Conservation (phyloP, 2,329 filamentous ascomycete species). For the Fusarium dimerum region DNA sequence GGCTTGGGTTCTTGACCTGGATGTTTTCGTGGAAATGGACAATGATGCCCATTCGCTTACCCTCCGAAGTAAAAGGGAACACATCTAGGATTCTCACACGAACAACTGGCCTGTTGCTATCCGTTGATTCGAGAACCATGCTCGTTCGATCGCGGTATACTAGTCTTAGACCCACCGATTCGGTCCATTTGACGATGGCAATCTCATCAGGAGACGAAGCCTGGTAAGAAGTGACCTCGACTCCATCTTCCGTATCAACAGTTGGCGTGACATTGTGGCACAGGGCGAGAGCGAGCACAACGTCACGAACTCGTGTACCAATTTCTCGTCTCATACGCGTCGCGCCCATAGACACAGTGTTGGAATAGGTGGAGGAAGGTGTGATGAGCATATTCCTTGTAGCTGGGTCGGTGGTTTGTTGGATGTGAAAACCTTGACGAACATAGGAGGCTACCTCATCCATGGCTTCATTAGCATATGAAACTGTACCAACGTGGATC, state of each 20-base stretch:
- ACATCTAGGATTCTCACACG: slow-evolving; percentile 88
- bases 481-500: slow-evolving; percentile 96
- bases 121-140: slow-evolving; percentile 79
- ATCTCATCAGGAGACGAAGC: slow-evolving; percentile 98
- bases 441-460: slow-evolving; percentile 91
- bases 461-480: slow-evolving; percentile 98
- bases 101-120: slow-evolving; percentile 73
- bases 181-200: slow-evolving; percentile 94
- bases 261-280: slow-evolving; percentile 96
- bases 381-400: slow-evolving; percentile 64
- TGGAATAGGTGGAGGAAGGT: slow-evolving; percentile 69
- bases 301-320: slow-evolving; percentile 86
- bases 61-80: slow-evolving; percentile 96
- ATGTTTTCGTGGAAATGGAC: slow-evolving; percentile 73
- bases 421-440: slow-evolving; percentile 73
- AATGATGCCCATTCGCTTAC: slow-evolving; percentile 97
- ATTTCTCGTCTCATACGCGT: slow-evolving; percentile 92
- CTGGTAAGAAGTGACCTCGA: slow-evolving; percentile 82
- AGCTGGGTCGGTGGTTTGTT: slow-evolving; percentile 45
- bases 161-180: slow-evolving; percentile 84
- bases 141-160: slow-evolving; percentile 82
- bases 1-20: slow-evolving; percentile 49
- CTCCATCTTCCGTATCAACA: slow-evolving; percentile 75
- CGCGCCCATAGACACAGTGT: slow-evolving; percentile 60
- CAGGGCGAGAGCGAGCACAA: slow-evolving; percentile 86